Percentiles rank a stretch among this genome's conserved stretches.
Conservation (phyloP, 1,139 yeast genomes). For the Candida neerlandica region DNA sequence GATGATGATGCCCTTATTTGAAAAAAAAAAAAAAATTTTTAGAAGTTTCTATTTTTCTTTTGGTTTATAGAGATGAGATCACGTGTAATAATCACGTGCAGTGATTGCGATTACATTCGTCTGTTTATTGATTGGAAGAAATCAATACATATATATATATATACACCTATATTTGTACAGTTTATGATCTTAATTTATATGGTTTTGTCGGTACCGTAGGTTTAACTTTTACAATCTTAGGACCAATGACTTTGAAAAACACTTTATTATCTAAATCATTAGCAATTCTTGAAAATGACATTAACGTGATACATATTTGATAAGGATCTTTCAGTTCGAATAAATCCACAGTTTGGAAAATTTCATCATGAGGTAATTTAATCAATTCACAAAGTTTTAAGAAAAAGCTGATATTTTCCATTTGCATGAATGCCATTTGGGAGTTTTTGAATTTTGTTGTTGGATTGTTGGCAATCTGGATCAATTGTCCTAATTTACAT, state of each 20-base stretch:
- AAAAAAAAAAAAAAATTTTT: constrained; percentile 3
- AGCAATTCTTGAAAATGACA: constrained; percentile 65
- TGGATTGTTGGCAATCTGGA: constrained; percentile 39
- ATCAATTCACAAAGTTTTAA: constrained; percentile 57
- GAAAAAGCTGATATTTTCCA: constrained; percentile 84
- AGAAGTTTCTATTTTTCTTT: neutral
- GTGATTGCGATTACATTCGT: neutral
- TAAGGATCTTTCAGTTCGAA: constrained; percentile 76
- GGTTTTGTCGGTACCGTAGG: constrained; percentile 46
- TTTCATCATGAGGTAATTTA: constrained; percentile 82
- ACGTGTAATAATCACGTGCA: neutral
- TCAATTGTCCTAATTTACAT: constrained; percentile 50
- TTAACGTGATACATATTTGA: constrained; percentile 71
- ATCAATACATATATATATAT: neutral
- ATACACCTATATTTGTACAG: neutral
- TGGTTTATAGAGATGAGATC: constrained; percentile 9
- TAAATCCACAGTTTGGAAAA: constrained; percentile 80
- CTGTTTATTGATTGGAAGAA: constrained; percentile 6
- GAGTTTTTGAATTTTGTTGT: constrained; percentile 58
- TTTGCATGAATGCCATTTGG: constrained; percentile 82
- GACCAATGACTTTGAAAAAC: constrained; percentile 35
- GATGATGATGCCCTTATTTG: neutral
- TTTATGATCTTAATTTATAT: constrained; percentile 17
- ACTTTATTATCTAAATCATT: constrained; percentile 35
- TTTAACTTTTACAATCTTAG: constrained; percentile 35